Conservation (phyloP, 352 stramenopile genomes). For the Globisporangium emineosum region DNA sequence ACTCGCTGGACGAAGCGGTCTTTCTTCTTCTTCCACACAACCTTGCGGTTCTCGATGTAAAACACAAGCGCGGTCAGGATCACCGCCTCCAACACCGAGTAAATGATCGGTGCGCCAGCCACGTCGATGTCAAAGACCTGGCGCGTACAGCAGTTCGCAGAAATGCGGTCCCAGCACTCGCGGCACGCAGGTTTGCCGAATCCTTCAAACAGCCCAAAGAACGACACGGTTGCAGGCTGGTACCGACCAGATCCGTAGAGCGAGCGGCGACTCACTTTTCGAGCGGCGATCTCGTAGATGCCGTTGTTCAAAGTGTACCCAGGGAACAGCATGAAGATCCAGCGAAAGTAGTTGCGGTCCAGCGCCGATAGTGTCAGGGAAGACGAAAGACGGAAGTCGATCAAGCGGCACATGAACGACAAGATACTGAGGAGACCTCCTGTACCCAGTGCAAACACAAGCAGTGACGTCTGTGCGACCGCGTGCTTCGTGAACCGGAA, state of each 20-base stretch:
- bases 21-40: constrained; percentile 30
- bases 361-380: constrained; percentile 22
- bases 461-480: constrained; percentile 27
- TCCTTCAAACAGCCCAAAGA: constrained; percentile 23
- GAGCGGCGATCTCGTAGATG: constrained; percentile 27
- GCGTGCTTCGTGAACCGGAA: constrained; percentile 30
- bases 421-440: constrained; percentile 30
- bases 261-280: constrained; percentile 23
- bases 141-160: constrained; percentile 29
- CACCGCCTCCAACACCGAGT: constrained; percentile 33
- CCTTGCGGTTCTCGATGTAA: constrained; percentile 30
- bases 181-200: constrained; percentile 16
- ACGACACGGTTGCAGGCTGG: constrained; percentile 12
- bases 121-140: constrained; percentile 33
- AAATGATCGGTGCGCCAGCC: constrained; percentile 37
- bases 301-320: constrained; percentile 29
- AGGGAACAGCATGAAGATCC: constrained; percentile 30
- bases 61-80: constrained; percentile 43
- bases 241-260: constrained; percentile 9
- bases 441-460: constrained; percentile 26
- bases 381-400: constrained; percentile 20
- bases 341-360: constrained; percentile 31
- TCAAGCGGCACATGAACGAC: constrained; percentile 30
- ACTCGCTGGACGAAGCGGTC: neutral
- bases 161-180: constrained; percentile 31